Percentiles rank a stretch among this genome's conserved stretches.
Evolutionary conservation across 1,284 basidiomycete species (phyloP).

Genomic region (Wolfiporia cocos): DNA sequence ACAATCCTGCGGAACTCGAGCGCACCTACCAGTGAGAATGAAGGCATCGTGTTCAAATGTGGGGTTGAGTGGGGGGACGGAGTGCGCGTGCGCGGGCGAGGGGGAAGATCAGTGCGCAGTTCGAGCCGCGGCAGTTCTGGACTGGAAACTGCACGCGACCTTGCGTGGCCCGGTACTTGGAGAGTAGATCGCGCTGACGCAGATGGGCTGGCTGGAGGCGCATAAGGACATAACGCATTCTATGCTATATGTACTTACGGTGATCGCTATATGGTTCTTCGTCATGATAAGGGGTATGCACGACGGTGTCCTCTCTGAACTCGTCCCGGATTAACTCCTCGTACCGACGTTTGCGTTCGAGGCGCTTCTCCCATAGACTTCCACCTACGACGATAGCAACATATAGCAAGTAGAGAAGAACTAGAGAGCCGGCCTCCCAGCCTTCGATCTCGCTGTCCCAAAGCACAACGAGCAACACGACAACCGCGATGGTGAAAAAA

Average conservation of each 20-base stretch:
- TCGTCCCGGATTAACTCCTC: conserved; percentile 57
- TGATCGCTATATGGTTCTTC: conserved; percentile 54
- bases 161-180: conserved; percentile 16
- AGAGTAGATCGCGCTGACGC: conserved; percentile 9
- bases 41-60: conserved; percentile 52
- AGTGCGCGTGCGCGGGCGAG: conserved; percentile 30
- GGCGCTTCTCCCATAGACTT: conserved; percentile 69
- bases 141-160: conserved; percentile 30
- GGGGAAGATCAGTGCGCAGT: conserved; percentile 35
- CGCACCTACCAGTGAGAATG: conserved; percentile 88
- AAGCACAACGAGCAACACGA: conserved; percentile 70
- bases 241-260: no score
- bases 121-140: conserved; percentile 34
- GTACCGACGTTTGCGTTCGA: conserved; percentile 36
- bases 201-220: conserved; percentile 2
- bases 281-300: conserved; percentile 28
- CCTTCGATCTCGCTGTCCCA: conserved; percentile 71
- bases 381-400: conserved; percentile 73
- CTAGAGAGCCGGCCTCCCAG: conserved; percentile 72
- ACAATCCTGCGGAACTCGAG: conserved; percentile 93
- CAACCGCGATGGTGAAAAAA: conserved; percentile 85
- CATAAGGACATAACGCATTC: no score
- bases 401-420: conserved; percentile 77
- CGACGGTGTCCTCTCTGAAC: conserved; percentile 47
- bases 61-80: conserved; percentile 31